Conservation (phyloP, 2,329 filamentous ascomycete genomes). For the Myriosclerotinia curreyana region DNA sequence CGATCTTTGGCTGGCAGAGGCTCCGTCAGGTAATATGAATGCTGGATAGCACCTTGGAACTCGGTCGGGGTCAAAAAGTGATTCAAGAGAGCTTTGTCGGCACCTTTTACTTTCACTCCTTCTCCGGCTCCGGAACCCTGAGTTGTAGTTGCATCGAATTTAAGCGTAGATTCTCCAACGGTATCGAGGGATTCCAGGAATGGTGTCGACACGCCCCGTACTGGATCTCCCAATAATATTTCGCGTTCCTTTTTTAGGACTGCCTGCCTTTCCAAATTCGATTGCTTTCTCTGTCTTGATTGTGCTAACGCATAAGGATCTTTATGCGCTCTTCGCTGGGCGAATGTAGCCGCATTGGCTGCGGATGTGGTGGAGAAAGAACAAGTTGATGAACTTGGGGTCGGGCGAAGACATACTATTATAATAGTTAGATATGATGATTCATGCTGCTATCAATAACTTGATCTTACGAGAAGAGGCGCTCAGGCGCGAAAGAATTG, state of each 20-base stretch:
- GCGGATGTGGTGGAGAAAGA: constrained; percentile 59
- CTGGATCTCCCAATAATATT: constrained; percentile 67
- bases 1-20: constrained; percentile 45
- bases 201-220: constrained; percentile 74
- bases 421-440: constrained; percentile 20
- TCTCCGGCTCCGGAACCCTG: constrained; percentile 48
- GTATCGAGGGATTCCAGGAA: constrained; percentile 81
- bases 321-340: constrained; percentile 64
- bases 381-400: constrained; percentile 47
- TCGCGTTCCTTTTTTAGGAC: constrained; percentile 65
- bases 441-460: neutral
- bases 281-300: constrained; percentile 77
- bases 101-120: constrained; percentile 43
- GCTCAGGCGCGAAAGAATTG: constrained; percentile 57
- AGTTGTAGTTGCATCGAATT: constrained; percentile 30
- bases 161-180: constrained; percentile 41
- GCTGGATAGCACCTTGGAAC: constrained; percentile 61
- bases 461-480: constrained; percentile 55
- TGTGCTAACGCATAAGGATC: constrained; percentile 83
- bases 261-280: constrained; percentile 72
- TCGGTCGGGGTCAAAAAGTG: constrained; percentile 69
- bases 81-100: constrained; percentile 63
- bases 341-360: constrained; percentile 55
- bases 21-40: constrained; percentile 66
- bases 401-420: constrained; percentile 59